phyloP scores from a whole-genome alignment of 176 grass and related monocot species.

The Aegilops tauschii region DNA sequence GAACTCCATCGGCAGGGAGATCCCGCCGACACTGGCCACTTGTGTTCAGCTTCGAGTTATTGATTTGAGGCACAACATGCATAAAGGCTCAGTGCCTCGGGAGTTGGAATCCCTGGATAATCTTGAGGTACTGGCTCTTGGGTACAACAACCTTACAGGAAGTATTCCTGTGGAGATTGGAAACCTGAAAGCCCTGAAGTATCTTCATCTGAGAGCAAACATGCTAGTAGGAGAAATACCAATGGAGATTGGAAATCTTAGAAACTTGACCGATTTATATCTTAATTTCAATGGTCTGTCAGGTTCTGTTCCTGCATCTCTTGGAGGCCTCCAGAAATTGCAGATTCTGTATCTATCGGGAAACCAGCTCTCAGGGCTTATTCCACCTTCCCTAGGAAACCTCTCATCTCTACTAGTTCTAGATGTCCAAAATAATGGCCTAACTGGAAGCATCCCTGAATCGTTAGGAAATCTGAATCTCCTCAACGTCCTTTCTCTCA shows the following conservation, averaged over 20 bases:
- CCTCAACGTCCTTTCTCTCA: too few relatives aligned
- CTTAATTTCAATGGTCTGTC: not conserved
- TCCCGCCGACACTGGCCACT: not conserved
- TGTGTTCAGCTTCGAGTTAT: not conserved
- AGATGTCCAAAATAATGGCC: too few relatives aligned
- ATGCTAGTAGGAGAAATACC: conserved; percentile 11
- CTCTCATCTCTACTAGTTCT: too few relatives aligned
- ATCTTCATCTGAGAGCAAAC: not conserved
- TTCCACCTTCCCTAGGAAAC: too few relatives aligned
- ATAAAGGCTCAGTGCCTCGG: not conserved
- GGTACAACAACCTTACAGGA: conserved; percentile 3
- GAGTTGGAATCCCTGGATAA: not conserved
- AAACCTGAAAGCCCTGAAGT: not conserved
- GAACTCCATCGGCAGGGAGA: not conserved
- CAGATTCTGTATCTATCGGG: not conserved
- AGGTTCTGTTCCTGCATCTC: not conserved
- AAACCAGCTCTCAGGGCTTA: too few relatives aligned
- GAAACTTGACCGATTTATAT: not conserved
- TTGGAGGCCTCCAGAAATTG: not conserved
- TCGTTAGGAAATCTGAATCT: too few relatives aligned
- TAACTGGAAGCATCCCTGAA: too few relatives aligned
- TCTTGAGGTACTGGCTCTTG: conserved; percentile 2
- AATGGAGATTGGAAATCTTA: not conserved
- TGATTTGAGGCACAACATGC: not conserved
- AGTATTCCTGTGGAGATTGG: conserved; percentile 3